phyloP scores from a whole-genome alignment of 1,139 yeast genomes.

The Geotrichum citri-aurantii region DNA sequence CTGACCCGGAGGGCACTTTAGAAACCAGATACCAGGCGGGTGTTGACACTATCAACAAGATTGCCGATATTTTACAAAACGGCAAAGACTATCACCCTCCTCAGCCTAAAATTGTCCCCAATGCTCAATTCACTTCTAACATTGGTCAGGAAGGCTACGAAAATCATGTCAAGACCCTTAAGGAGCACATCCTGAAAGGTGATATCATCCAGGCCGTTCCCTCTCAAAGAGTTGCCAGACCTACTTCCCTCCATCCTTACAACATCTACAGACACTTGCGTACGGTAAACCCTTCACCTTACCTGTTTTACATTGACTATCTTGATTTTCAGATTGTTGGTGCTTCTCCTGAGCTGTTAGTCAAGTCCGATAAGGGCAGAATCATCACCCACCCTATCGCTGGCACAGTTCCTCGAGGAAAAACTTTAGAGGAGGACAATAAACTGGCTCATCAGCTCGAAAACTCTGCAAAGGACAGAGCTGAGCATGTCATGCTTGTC shows the following conservation, averaged over 20 bases:
- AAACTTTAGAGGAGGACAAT: constrained; percentile 87
- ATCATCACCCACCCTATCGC: constrained; percentile 96
- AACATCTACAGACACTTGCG: constrained; percentile 90
- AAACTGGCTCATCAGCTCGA: constrained; percentile 66
- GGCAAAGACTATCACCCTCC: constrained; percentile 46
- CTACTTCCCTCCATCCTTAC: constrained; percentile 92
- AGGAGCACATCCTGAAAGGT: constrained; percentile 78
- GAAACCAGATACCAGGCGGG: constrained; percentile 53
- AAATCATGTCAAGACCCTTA: constrained; percentile 64
- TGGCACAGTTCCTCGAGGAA: constrained; percentile 88
- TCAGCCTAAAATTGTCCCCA: constrained; percentile 62
- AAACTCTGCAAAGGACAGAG: constrained; percentile 83
- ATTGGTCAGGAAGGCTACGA: constrained; percentile 94
- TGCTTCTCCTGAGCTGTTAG: constrained; percentile 92
- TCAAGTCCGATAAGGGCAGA: constrained; percentile 72
- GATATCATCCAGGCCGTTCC: constrained; percentile 98
- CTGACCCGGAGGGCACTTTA: constrained; percentile 9
- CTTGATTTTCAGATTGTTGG: constrained; percentile 92
- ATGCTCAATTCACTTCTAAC: constrained; percentile 64
- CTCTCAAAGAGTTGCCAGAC: constrained; percentile 91
- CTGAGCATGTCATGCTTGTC: constrained; percentile 97
- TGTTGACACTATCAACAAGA: constrained; percentile 47
- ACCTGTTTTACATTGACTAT: constrained; percentile 87
- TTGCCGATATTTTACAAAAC: constrained; percentile 49
- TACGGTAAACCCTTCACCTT: constrained; percentile 95